These are phyloP conservation scores for Pythium monospermum DNA, from an alignment of 352 stramenopile genomes.

Conservation along the genomic window DNA sequence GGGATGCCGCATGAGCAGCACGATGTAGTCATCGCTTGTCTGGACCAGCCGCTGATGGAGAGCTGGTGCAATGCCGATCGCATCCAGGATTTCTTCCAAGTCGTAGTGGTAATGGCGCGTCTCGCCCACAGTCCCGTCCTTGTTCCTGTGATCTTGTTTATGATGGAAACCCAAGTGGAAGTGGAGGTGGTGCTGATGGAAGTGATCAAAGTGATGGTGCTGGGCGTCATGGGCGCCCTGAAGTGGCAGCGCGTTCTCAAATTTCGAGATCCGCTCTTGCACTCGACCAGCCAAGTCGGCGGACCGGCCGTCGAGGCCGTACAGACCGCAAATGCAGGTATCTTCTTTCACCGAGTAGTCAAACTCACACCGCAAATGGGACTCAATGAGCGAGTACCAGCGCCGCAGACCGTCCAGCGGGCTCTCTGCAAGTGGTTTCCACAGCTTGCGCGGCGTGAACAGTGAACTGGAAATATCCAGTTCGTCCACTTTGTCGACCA, in stretches of 20 bases:
- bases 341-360: conserved; percentile 74
- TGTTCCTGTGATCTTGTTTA: neutral
- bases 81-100: conserved; percentile 35
- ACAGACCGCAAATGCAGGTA: conserved; percentile 66
- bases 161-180: neutral
- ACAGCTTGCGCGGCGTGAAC: conserved; percentile 75
- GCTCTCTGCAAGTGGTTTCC: conserved; percentile 52
- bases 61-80: conserved; percentile 43
- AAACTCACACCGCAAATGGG: conserved; percentile 72
- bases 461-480: conserved; percentile 67
- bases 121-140: neutral
- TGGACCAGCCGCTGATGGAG: conserved; percentile 40
- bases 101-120: conserved; percentile 3
- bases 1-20: conserved; percentile 64
- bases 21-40: conserved; percentile 69
- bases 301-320: conserved; percentile 45
- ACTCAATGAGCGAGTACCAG: conserved; percentile 82
- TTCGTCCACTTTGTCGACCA: conserved; percentile 27
- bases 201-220: conserved; percentile 8
- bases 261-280: conserved; percentile 13
- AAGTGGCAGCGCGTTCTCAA: conserved; percentile 6
- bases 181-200: conserved; percentile 5
- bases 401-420: conserved; percentile 69
- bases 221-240: neutral
- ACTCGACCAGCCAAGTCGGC: conserved; percentile 8